Evolutionary conservation across 108 stramenopile genomes (phyloP).

Genomic region (Fistulifera solaris): DNA sequence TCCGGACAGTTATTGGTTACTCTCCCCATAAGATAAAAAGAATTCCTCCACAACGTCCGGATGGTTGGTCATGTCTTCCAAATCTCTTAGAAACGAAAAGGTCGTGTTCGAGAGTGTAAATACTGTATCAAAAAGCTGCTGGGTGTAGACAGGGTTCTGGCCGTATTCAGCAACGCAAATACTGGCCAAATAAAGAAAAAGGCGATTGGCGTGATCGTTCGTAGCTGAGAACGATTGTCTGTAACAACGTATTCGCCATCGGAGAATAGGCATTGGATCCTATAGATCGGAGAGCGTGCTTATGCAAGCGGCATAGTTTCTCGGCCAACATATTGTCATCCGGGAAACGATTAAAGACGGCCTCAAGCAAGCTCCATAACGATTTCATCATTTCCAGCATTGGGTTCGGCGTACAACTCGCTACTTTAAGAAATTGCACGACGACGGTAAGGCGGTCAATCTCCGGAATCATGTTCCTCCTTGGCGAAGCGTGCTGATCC

Average conservation of each 20-base stretch:
- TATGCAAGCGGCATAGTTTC: conserved; percentile 90
- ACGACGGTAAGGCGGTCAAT: conserved; percentile 80
- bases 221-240: conserved; percentile 64
- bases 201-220: conserved; percentile 60
- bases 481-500: conserved; percentile 31
- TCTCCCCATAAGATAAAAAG: conserved; percentile 81
- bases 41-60: conserved; percentile 96
- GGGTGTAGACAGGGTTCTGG: conserved; percentile 28
- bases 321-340: conserved; percentile 65
- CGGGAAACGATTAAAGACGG: conserved; percentile 50
- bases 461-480: conserved; percentile 50
- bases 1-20: conserved; percentile 77
- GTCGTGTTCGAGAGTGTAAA: conserved; percentile 43
- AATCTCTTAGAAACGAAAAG: conserved; percentile 41
- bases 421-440: conserved; percentile 33
- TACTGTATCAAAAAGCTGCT: conserved; percentile 65
- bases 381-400: conserved; percentile 69
- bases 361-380: conserved; percentile 76
- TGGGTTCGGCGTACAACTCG: conserved; percentile 16
- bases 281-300: conserved; percentile 80
- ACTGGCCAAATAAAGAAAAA: conserved; percentile 82
- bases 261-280: conserved; percentile 70
- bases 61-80: conserved; percentile 74
- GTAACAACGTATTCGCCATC: conserved; percentile 63
- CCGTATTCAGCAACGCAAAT: conserved; percentile 86